These are phyloP conservation scores for Theileria annulata DNA, from an alignment of 169 alveolate species.

Conservation along the genomic window DNA sequence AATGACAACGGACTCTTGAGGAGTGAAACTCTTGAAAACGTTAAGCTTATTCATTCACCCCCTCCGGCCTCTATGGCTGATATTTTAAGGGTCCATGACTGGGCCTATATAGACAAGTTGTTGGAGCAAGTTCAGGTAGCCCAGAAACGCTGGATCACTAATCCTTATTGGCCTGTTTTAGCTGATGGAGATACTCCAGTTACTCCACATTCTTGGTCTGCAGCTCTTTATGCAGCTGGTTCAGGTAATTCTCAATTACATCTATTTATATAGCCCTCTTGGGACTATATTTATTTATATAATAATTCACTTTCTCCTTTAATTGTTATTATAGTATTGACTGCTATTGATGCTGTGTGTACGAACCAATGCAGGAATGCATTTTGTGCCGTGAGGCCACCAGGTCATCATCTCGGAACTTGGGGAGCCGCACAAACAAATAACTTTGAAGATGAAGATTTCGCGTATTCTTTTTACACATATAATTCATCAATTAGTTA, in stretches of 20 bases:
- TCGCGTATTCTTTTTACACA: slow-evolving; percentile 55
- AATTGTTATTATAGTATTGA: slow-evolving; percentile 72
- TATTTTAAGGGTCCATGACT: slow-evolving; percentile 93
- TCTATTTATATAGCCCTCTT: too few relatives aligned
- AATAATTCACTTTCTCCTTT: background rate
- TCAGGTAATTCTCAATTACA: slow-evolving; percentile 65
- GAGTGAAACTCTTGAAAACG: slow-evolving; percentile 75
- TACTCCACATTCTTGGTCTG: slow-evolving; percentile 88
- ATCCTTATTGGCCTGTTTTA: slow-evolving; percentile 68
- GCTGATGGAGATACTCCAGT: slow-evolving; percentile 89
- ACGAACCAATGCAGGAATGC: slow-evolving; percentile 80
- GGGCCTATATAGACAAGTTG: slow-evolving; percentile 84
- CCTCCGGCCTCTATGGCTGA: slow-evolving; percentile 88
- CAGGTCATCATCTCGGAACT: slow-evolving; percentile 98
- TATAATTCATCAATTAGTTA: background rate
- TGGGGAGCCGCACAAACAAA: slow-evolving; percentile 91
- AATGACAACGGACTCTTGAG: slow-evolving; percentile 83
- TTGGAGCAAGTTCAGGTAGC: slow-evolving; percentile 66
- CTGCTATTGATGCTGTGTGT: slow-evolving; percentile 90
- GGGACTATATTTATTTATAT: slow-evolving; percentile 9
- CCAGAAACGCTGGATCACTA: slow-evolving; percentile 68
- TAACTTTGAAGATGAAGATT: slow-evolving; percentile 74
- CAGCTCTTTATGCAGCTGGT: slow-evolving; percentile 90
- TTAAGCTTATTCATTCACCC: slow-evolving; percentile 76
- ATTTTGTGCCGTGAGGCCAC: slow-evolving; percentile 95